phyloP scores from a whole-genome alignment of 371 early-diverging fungal genomes.

The Rhizopus arrhizus region DNA sequence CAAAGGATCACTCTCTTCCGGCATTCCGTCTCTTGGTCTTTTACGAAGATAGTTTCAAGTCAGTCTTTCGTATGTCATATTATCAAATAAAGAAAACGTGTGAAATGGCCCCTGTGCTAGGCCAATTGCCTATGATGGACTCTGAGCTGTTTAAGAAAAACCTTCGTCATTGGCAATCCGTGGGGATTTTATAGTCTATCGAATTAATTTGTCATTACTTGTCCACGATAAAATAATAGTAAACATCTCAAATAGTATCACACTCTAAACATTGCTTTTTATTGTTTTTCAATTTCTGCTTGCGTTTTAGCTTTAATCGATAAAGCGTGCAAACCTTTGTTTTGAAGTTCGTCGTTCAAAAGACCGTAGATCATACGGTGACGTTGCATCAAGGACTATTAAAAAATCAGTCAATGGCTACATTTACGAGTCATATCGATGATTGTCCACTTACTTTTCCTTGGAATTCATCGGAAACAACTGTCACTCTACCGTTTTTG shows the following conservation, averaged over 20 bases:
- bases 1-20: constrained; percentile 30
- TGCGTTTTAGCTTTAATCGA: constrained; percentile 66
- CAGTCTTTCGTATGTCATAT: constrained; percentile 13
- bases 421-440: neutral
- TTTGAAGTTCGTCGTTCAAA: constrained; percentile 56
- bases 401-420: neutral
- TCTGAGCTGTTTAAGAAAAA: constrained; percentile 4
- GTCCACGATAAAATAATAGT: too few relatives aligned
- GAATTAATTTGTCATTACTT: too few relatives aligned
- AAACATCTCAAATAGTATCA: too few relatives aligned
- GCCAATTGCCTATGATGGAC: neutral
- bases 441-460: constrained; percentile 52
- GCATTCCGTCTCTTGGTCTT: constrained; percentile 36
- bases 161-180: constrained; percentile 7
- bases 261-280: constrained; percentile 4
- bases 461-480: constrained; percentile 67
- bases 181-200: neutral
- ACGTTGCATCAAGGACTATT: constrained; percentile 62
- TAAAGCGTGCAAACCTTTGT: constrained; percentile 64
- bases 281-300: constrained; percentile 42
- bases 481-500: constrained; percentile 47
- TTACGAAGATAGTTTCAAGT: constrained; percentile 23
- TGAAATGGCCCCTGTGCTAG: neutral
- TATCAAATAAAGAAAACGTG: constrained; percentile 19
- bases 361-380: constrained; percentile 69